Conservation (phyloP, 345 rosid species). For the Eutrema yunnanense region DNA sequence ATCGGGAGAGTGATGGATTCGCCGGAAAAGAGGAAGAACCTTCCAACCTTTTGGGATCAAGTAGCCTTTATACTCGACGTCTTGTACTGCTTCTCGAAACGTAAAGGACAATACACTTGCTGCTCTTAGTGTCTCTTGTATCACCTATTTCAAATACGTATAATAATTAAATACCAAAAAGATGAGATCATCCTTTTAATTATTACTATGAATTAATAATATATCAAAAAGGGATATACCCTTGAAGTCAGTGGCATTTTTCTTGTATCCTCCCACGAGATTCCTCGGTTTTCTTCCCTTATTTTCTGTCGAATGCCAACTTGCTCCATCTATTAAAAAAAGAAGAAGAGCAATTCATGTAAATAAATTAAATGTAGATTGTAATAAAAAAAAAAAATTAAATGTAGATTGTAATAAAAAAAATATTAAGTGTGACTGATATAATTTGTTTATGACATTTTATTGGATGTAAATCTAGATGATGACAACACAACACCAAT, state of each 20-base stretch:
- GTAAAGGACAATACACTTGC: constrained; percentile 88
- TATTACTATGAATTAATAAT: not conserved
- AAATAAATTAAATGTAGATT: not conserved
- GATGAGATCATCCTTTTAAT: not conserved
- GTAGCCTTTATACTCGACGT: constrained; percentile 72
- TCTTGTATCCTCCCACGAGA: constrained; percentile 87
- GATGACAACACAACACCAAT: too few relatives aligned
- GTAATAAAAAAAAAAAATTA: not conserved
- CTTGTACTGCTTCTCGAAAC: constrained; percentile 89
- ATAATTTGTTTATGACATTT: too few relatives aligned
- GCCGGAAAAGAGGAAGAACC: constrained; percentile 89
- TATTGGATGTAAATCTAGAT: too few relatives aligned
- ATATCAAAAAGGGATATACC: constrained; percentile 33
- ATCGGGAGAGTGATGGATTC: constrained; percentile 70
- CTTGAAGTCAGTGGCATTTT: constrained; percentile 78
- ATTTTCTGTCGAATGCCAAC: constrained; percentile 43
- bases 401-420: not conserved
- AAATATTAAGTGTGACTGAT: not conserved
- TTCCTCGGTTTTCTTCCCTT: constrained; percentile 43
- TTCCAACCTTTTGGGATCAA: constrained; percentile 96
- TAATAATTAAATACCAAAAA: not conserved
- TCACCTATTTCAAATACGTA: constrained; percentile 46
- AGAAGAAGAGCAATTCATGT: not conserved
- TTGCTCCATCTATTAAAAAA: constrained; percentile 58
- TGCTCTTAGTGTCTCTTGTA: constrained; percentile 87